These are phyloP conservation scores for Penicillium egyptiacum DNA, from an alignment of 495 filamentous ascomycete genomes.

Conservation along the genomic window DNA sequence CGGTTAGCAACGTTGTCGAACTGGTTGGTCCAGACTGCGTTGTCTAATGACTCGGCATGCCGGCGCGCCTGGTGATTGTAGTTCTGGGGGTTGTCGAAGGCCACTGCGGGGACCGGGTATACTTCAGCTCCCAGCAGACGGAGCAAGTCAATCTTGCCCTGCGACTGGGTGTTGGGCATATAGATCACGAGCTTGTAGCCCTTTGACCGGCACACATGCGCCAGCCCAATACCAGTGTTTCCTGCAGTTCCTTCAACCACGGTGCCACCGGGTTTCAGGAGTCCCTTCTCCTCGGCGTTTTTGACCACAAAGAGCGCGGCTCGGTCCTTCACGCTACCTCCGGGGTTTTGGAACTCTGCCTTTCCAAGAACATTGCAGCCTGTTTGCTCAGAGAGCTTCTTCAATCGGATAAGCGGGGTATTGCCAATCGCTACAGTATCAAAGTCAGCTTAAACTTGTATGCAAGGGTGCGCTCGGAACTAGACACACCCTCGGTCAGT, in stretches of 20 bases:
- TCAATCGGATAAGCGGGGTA: slow-evolving; percentile 89
- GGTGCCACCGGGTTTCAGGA: slow-evolving; percentile 81
- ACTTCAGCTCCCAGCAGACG: slow-evolving; percentile 94
- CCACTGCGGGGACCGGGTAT: slow-evolving; percentile 93
- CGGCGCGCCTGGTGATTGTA: slow-evolving; percentile 95
- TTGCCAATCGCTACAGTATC: slow-evolving; percentile 80
- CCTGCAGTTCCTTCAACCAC: slow-evolving; percentile 96
- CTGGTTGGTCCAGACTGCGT: slow-evolving; percentile 98
- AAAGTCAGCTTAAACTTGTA: slow-evolving; percentile 11
- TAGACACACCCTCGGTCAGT: slow-evolving; percentile 73
- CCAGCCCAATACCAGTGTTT: slow-evolving; percentile 96
- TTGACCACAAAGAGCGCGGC: slow-evolving; percentile 92
- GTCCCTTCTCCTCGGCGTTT: slow-evolving; percentile 86
- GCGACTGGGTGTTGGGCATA: slow-evolving; percentile 98
- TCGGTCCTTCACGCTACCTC: slow-evolving; percentile 94
- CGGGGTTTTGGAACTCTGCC: slow-evolving; percentile 98
- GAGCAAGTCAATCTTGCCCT: slow-evolving; percentile 94
- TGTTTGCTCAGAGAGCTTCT: slow-evolving; percentile 83
- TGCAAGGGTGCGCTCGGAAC: slow-evolving; percentile 2
- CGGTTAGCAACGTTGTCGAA: slow-evolving; percentile 97
- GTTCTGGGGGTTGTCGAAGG: slow-evolving; percentile 94
- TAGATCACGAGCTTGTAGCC: slow-evolving; percentile 97
- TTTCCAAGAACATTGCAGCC: slow-evolving; percentile 95
- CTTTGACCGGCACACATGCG: slow-evolving; percentile 90
- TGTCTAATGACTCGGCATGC: slow-evolving; percentile 80